Base-by-base conservation (phyloP, 352 stramenopile species). In the Lagenidium giganteum region DNA sequence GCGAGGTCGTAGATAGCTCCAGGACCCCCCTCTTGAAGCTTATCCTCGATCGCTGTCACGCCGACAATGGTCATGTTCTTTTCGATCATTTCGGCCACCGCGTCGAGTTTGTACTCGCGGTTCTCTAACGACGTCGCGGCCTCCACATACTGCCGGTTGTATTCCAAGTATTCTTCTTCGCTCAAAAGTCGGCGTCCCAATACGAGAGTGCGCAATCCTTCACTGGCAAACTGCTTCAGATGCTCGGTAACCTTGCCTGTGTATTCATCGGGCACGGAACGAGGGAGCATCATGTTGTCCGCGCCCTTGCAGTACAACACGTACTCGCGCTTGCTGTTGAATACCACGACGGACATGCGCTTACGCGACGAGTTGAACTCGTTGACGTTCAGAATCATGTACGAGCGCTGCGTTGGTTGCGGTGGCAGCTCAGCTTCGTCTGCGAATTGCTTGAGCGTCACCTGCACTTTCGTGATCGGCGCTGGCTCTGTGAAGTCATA, bases 21-120 rank as follows among this genome's bases (percentile, higher is more conserved):
- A 5, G 93, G 90, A 5, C 98, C 96, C 21, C 79, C 76, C 26
- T 96, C 87, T 64, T 99, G 95, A 0, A 99, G 55, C 54, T 94
- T 95, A 67, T 98, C 95, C 74, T 99, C 95, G 55, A 98, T 98
- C 0, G 90, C 95, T 0, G 92, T 98, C 16, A 95, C 89, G 28
- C 95, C 95, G 7, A 98, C 63, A 34, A 98, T 57, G 26, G 60
- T 63, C 58, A 96, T 66, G 9, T 87, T 51, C 22, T 61, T 64
- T 54, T 96, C 86, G 12, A 93, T 51, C 34, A 77, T 38, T 37
- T 73, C 56, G 12, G 85, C 71, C 31, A 70, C 74, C n/a, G 57
- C 66, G 33, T 79, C 68, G 8, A 82, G 52, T 29, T 71, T 70
- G 4, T 30, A 47, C 40, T 87, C 71, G 8, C 77, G 51, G 27